Percentiles rank a stretch among this genome's conserved stretches.
Evolutionary conservation across 2,329 filamentous ascomycete genomes (phyloP).

Genomic region (Penicillium sp.): DNA sequence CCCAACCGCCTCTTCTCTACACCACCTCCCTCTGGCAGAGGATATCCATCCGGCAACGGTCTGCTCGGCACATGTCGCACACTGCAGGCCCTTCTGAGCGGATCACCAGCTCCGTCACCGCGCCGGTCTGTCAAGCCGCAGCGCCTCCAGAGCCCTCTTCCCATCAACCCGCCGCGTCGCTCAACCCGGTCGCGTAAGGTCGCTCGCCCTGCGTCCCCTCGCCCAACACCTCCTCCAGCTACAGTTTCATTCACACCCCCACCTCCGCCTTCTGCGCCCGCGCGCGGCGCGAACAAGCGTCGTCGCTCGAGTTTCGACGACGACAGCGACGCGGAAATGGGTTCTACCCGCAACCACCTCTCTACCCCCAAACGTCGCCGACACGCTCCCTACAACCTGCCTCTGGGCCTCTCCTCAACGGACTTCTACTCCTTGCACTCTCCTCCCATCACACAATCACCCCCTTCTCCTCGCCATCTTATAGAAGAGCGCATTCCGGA

Average conservation of each 20-base stretch:
- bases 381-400: slow-evolving; percentile 42
- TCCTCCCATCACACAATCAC: slow-evolving; percentile 32
- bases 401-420: slow-evolving; percentile 40
- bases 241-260: slow-evolving; percentile 17
- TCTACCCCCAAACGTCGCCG: slow-evolving; percentile 46
- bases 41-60: slow-evolving; percentile 34
- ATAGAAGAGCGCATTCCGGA: slow-evolving; percentile 7
- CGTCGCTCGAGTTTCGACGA: slow-evolving; percentile 30
- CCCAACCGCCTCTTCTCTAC: slow-evolving; percentile 37
- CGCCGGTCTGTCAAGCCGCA: slow-evolving; percentile 31
- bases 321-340: slow-evolving; percentile 13
- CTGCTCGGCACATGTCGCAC: slow-evolving; percentile 42
- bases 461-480: slow-evolving; percentile 23
- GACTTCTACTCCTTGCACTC: slow-evolving; percentile 44
- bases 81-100: slow-evolving; percentile 40
- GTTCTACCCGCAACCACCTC: slow-evolving; percentile 21
- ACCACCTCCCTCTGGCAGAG: slow-evolving; percentile 37
- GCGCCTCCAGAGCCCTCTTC: slow-evolving; percentile 41
- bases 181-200: slow-evolving; percentile 30
- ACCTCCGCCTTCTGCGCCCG: slow-evolving; percentile 24
- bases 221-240: slow-evolving; percentile 19
- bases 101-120: slow-evolving; percentile 38
- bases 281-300: slow-evolving; percentile 40
- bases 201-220: slow-evolving; percentile 19
- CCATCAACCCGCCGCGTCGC: slow-evolving; percentile 27